Conservation (phyloP, 2,329 filamentous ascomycete species). For the Botrytis medusae region DNA sequence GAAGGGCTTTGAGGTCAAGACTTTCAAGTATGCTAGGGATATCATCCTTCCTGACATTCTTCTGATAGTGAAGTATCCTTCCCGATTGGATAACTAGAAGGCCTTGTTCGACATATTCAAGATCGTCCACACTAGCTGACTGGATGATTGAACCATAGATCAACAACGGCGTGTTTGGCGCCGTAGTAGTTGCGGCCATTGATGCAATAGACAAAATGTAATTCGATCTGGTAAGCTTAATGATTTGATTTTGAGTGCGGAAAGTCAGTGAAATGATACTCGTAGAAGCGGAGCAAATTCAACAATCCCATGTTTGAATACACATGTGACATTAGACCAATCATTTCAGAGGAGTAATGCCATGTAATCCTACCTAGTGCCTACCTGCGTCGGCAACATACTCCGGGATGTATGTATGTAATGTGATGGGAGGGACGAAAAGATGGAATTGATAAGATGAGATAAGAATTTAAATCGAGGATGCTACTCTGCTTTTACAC, state of each 20-base stretch:
- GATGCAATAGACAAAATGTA: neutral
- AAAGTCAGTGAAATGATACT: neutral
- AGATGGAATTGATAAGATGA: neutral
- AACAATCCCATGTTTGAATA: neutral
- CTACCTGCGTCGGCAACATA: neutral
- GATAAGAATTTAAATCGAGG: neutral
- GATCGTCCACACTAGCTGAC: conserved; percentile 12
- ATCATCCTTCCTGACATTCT: conserved; percentile 11
- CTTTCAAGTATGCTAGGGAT: neutral
- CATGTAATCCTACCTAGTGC: neutral
- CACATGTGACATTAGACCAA: neutral
- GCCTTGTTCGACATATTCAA: conserved; percentile 22
- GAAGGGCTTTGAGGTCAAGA: conserved; percentile 1
- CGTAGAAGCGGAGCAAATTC: neutral
- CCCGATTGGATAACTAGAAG: conserved; percentile 23
- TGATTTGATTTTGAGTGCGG: neutral
- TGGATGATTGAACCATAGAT: conserved; percentile 25
- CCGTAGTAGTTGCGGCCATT: conserved; percentile 8
- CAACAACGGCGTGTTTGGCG: conserved; percentile 14
- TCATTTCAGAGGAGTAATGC: neutral
- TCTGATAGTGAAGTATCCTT: conserved; percentile 12
- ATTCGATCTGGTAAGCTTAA: neutral
- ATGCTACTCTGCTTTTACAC: no score
- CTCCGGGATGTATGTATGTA: neutral
- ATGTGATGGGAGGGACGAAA: neutral